phyloP scores from a whole-genome alignment of 202 grass and related monocot species.

The Carex sylvatica region DNA sequence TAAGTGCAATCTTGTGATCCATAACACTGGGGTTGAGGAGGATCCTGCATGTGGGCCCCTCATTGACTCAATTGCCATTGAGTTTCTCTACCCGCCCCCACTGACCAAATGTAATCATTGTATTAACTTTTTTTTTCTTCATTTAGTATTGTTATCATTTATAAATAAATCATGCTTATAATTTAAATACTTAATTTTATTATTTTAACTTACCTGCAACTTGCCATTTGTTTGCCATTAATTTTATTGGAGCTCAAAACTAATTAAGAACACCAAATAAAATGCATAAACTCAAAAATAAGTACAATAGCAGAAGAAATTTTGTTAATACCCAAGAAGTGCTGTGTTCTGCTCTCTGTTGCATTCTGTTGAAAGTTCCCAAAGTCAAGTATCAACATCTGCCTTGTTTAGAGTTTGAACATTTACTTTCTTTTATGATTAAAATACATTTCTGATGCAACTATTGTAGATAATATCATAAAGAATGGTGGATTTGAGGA shows the following conservation, averaged over 20 bases:
- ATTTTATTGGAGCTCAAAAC: not conserved
- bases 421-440: not conserved
- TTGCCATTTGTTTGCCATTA: not conserved
- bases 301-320: not conserved
- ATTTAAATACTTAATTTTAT: not conserved
- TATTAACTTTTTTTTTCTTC: not conserved
- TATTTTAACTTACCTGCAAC: not conserved
- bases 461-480: constrained; percentile 41
- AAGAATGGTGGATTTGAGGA: constrained; percentile 75
- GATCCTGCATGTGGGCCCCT: constrained; percentile 81
- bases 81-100: constrained; percentile 20
- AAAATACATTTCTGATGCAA: not conserved
- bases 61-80: constrained; percentile 61
- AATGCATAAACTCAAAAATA: not conserved
- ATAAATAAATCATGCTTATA: not conserved
- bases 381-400: not conserved
- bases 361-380: not conserved
- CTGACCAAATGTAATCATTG: constrained; percentile 26
- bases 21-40: constrained; percentile 66
- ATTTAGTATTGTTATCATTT: not conserved
- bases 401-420: not conserved
- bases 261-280: not conserved
- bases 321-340: not conserved
- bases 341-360: not conserved
- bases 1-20: constrained; percentile 43